A percentile compares a stretch with the other conserved stretches of the same genome.
Evolutionary conservation across 2,329 filamentous ascomycete genomes (phyloP).

Genomic region (Xylariaceae sp.): DNA sequence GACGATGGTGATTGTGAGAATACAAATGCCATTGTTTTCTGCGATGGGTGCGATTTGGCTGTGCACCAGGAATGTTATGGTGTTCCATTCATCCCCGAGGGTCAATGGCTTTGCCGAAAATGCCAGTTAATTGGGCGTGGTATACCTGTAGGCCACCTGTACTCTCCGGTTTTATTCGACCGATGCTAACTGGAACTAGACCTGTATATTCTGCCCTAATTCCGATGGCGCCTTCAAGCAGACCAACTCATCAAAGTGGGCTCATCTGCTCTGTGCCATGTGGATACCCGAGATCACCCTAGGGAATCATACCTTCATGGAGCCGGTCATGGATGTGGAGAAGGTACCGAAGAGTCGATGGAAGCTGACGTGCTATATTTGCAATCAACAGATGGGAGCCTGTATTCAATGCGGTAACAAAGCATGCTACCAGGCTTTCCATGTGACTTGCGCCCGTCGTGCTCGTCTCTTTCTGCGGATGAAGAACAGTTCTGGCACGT

Average conservation of each 20-base stretch:
- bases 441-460: constrained; percentile 89
- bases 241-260: constrained; percentile 93
- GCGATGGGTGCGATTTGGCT: constrained; percentile 93
- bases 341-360: constrained; percentile 93
- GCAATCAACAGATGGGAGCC: constrained; percentile 93
- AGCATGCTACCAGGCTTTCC: constrained; percentile 93
- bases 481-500: constrained; percentile 81
- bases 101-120: constrained; percentile 95
- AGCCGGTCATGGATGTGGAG: constrained; percentile 95
- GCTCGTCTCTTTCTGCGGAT: constrained; percentile 89
- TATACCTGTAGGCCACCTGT: constrained; percentile 61
- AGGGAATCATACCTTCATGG: constrained; percentile 95
- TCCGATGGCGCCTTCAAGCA: constrained; percentile 98
- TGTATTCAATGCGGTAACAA: constrained; percentile 99
- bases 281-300: constrained; percentile 98
- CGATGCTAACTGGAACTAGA: constrained; percentile 42
- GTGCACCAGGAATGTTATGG: constrained; percentile 99
- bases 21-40: constrained; percentile 98
- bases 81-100: constrained; percentile 96
- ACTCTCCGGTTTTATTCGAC: constrained; percentile 3
- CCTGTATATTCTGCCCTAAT: constrained; percentile 97
- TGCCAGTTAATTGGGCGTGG: constrained; percentile 93
- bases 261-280: constrained; percentile 91
- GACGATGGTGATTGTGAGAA: constrained; percentile 99
- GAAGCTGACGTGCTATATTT: constrained; percentile 94